Base-by-base conservation (phyloP, 2,329 filamentous ascomycete species). In the Coleophoma cylindrospora region DNA sequence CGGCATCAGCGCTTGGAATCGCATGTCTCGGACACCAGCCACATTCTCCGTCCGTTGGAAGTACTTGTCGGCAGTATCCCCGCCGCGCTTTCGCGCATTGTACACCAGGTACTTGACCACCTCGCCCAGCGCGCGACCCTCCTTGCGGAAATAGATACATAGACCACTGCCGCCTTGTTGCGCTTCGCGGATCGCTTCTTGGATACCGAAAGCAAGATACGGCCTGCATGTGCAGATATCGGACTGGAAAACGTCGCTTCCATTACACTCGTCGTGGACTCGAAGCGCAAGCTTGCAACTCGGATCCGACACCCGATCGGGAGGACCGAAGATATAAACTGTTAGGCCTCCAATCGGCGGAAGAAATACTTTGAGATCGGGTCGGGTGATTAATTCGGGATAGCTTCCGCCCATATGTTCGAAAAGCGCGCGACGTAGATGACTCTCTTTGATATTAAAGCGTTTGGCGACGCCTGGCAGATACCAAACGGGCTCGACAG, bases 81-180 rank as follows among this genome's bases (percentile, higher is more conserved):
- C 80, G 55, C 86, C 85, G 58, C 86, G 81, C 71, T 91, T 91
- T 53, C 84, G 75, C 44, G 86, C 86, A 65, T 91, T 91, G 74
- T 90, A 84, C 47, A 83, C 79, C 52, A 83, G 47, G 44, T 95
- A 91, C 66, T 96, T 96, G 48, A 91, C 95, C 19, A 96, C 91
- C 68, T 96, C 91, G 45, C 92, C 92, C 4, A 96, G 74, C 21
- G 91, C 91, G 58, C 91, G 81, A 27, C 91, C 91, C 73, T 96
- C 91, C 68, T 96, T 96, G 59, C 92, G 83, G 81, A 96, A 96
- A 68, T 96, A 96, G 66, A 96, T 96, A 46, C 96, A 91, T n/a
- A 96, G 90, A 49, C 91, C 91, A 60, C 86, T 92, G 43, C 91
- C 91, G 47, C 91, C 91, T 50, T 87, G 89, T 66, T 96, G 92